These are phyloP conservation scores for Suillus hirtellus DNA, from an alignment of 768 basidiomycete genomes.

Conservation along the genomic window DNA sequence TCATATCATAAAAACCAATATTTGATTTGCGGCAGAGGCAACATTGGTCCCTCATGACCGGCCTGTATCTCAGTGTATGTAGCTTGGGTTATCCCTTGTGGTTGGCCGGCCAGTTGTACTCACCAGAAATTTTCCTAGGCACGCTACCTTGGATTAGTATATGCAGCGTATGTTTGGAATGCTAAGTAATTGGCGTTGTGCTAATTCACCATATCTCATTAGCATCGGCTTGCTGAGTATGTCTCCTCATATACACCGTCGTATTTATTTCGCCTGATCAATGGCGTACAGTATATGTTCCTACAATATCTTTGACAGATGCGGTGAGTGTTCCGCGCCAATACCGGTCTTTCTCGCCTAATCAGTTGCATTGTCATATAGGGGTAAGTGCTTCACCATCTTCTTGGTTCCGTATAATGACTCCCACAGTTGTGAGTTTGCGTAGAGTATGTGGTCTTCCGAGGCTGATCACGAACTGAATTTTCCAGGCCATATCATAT, in stretches of 20 bases:
- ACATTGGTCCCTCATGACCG: constrained; percentile 3
- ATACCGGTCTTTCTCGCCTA: not conserved
- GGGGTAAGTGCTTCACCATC: not conserved
- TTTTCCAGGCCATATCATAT: not conserved
- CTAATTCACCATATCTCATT: not conserved
- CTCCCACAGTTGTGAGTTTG: not conserved
- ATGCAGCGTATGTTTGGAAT: not conserved
- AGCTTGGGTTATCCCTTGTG: not conserved
- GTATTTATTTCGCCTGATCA: not conserved
- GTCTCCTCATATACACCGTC: not conserved
- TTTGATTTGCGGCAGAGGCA: not conserved
- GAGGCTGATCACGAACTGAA: not conserved
- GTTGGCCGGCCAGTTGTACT: not conserved
- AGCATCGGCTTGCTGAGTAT: not conserved
- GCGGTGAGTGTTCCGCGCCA: not conserved
- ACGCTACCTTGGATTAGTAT: constrained; percentile 3
- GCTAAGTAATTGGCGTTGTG: not conserved
- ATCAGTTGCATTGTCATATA: not conserved
- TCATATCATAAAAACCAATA: not conserved
- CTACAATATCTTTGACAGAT: not conserved
- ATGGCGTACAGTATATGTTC: not conserved
- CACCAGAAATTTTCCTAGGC: not conserved
- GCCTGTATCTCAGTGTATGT: constrained; percentile 1
- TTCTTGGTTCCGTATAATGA: not conserved
- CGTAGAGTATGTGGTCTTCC: not conserved